Evolutionary conservation across 2,329 filamentous ascomycete genomes (phyloP), one percentile per base, ranked within the genome.

Genomic region (Cladorrhinum sp.): DNA sequence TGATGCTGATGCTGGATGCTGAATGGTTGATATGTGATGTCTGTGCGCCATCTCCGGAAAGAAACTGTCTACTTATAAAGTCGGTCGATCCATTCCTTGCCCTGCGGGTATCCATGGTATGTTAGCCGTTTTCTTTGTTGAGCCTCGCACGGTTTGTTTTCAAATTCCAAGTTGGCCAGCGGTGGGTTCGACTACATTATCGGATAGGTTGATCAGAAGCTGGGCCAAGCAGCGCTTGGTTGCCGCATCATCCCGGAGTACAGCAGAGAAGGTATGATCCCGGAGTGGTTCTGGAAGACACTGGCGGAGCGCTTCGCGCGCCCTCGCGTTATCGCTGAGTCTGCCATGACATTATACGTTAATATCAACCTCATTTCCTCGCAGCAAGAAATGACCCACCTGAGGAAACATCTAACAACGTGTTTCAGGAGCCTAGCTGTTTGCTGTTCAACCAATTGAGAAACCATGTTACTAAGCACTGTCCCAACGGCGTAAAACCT

Each of bases 221-320:
- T 98, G 95, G n/a, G 93, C 91, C 32, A 99, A 87, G 75, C 95
- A 99, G 61, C 95, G 89, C 80, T 99, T 99, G 0, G 95, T 99
- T 1, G 95, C 95, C 13, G 95, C 95, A 72, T 99, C 95, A 71
- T 99, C 95, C 61, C 95, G 90, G 32, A 99, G 87, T 50, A 99
- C 95, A 0, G 93, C 93, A 8, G 92, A 96, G 75, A 99, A 99
- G 1, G 95, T 99, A 7, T 93, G 93, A 74, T 99, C 95, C 52
- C 95, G 90, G n/a, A 99, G 87, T n/a, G 95, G 95, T 71, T 99
- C 95, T 0, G 95, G 95, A 12, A 99, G 88, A 72, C 95, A 99
- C 76, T 99, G 95, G 48, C 95, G 87, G 22, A 99, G 84, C 50
- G 95, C 95, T 75, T 99, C 95, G 29, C 95, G 90, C 59, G 95